Evolutionary conservation across 1,139 yeast genomes (phyloP).

Genomic region (Pichia sp.): DNA sequence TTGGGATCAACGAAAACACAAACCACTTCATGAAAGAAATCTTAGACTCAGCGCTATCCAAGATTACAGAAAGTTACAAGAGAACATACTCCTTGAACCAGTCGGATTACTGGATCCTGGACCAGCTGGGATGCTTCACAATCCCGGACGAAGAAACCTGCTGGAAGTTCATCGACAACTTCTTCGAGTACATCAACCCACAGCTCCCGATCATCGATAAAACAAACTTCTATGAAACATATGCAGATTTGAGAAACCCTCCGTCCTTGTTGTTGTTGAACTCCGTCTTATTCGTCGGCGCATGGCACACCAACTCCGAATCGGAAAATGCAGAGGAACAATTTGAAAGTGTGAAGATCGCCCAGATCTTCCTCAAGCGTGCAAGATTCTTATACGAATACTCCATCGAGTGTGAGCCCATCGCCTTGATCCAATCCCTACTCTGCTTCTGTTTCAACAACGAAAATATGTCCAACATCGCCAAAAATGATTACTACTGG

Average conservation of each 20-base stretch:
- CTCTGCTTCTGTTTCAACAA: conserved; percentile 65
- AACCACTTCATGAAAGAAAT: conserved; percentile 21
- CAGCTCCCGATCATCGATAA: conserved; percentile 73
- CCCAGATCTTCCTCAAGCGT: conserved; percentile 63
- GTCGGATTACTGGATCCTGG: conserved; percentile 46
- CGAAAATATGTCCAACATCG: conserved; percentile 77
- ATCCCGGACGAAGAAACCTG: conserved; percentile 62
- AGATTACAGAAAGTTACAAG: conserved; percentile 29
- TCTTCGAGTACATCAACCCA: conserved; percentile 45
- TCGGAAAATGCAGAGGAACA: conserved; percentile 52
- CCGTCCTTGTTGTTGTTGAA: conserved; percentile 69
- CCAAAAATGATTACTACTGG: conserved; percentile 76
- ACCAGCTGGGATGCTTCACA: conserved; percentile 66
- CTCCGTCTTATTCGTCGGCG: conserved; percentile 66
- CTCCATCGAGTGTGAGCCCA: conserved; percentile 65
- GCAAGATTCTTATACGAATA: conserved; percentile 76
- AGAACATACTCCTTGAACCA: conserved; percentile 46
- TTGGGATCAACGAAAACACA: conserved; percentile 12
- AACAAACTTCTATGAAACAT: conserved; percentile 54
- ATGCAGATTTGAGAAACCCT: conserved; percentile 56
- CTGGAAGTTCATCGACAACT: conserved; percentile 57
- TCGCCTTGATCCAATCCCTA: conserved; percentile 60
- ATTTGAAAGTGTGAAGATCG: conserved; percentile 25
- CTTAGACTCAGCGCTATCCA: conserved; percentile 29
- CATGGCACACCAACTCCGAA: conserved; percentile 32